These are phyloP conservation scores for Desmodesmus armatus DNA, from an alignment of 139 green algal genomes.

Conservation along the genomic window DNA sequence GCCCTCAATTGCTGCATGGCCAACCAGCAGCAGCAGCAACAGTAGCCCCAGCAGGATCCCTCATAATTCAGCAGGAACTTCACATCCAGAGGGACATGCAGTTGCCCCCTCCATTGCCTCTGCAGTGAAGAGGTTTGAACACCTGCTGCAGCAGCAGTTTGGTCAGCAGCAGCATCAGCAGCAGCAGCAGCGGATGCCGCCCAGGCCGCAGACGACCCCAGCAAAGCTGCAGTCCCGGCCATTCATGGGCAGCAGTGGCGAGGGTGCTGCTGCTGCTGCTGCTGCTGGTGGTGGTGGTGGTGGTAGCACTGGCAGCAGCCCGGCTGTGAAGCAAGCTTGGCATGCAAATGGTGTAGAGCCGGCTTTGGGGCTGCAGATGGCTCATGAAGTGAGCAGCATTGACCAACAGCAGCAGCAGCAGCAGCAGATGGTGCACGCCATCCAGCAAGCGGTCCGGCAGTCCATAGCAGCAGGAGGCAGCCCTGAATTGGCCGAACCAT, in stretches of 20 bases:
- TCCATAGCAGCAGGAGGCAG: not conserved
- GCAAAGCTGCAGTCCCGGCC: too few relatives aligned
- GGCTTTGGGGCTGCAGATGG: not conserved
- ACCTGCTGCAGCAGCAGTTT: not conserved
- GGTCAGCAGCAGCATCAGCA: not conserved
- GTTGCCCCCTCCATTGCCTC: not conserved
- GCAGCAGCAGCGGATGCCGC: not conserved
- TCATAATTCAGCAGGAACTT: not conserved
- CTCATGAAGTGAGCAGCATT: too few relatives aligned
- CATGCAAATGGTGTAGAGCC: not conserved
- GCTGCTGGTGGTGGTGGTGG: not conserved
- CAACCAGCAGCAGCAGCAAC: not conserved
- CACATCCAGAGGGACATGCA: not conserved
- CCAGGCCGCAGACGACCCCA: too few relatives aligned
- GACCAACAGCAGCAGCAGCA: not conserved
- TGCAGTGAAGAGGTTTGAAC: not conserved
- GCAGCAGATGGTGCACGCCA: not conserved
- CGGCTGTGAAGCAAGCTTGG: not conserved
- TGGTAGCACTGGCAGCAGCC: not conserved
- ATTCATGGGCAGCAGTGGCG: not conserved
- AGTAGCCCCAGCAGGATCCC: not conserved
- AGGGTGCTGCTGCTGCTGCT: not conserved
- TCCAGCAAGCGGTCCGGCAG: not conserved
- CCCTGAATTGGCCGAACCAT: too few relatives aligned
- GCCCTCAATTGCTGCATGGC: not conserved